Evolutionary conservation across 2,329 filamentous ascomycete genomes (phyloP).

Genomic region (Diaporthe eres): DNA sequence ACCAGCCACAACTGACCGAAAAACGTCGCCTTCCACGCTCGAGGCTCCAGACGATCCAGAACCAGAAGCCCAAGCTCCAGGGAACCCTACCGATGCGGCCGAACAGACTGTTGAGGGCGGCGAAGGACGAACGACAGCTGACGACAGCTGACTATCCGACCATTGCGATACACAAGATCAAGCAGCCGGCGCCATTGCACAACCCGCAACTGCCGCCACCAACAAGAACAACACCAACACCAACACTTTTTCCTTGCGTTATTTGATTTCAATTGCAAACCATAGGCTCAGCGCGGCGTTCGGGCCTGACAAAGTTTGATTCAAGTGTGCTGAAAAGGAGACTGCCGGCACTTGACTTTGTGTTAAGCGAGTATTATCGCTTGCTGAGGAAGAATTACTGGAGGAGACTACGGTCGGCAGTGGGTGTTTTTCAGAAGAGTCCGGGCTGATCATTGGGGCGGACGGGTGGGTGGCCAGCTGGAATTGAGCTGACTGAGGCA

Average conservation of each 20-base stretch:
- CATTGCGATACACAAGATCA: not conserved
- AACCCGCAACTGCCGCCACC: not conserved
- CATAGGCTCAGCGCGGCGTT: slow-evolving; percentile 41
- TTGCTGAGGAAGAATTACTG: not conserved
- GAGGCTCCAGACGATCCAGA: slow-evolving; percentile 48
- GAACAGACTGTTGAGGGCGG: not conserved
- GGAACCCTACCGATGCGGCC: not conserved
- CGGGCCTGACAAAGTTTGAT: slow-evolving; percentile 34
- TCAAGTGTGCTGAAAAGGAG: slow-evolving; percentile 14
- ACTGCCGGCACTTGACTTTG: slow-evolving; percentile 8
- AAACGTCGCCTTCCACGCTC: slow-evolving; percentile 42
- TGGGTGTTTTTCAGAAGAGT: not conserved
- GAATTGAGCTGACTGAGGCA: not conserved
- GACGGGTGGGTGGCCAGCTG: not conserved
- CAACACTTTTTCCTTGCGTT: slow-evolving; percentile 38
- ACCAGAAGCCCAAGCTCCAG: slow-evolving; percentile 10
- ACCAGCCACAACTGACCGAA: slow-evolving; percentile 16
- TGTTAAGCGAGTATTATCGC: not conserved
- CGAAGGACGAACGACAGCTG: not conserved
- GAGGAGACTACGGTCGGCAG: not conserved
- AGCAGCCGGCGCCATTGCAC: not conserved
- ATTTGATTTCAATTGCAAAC: slow-evolving; percentile 34
- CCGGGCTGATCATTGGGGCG: not conserved
- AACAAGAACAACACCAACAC: slow-evolving; percentile 21
- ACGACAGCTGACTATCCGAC: slow-evolving; percentile 29